Conservation (phyloP, 148 eudicot genomes). For the Cornus suecica region DNA sequence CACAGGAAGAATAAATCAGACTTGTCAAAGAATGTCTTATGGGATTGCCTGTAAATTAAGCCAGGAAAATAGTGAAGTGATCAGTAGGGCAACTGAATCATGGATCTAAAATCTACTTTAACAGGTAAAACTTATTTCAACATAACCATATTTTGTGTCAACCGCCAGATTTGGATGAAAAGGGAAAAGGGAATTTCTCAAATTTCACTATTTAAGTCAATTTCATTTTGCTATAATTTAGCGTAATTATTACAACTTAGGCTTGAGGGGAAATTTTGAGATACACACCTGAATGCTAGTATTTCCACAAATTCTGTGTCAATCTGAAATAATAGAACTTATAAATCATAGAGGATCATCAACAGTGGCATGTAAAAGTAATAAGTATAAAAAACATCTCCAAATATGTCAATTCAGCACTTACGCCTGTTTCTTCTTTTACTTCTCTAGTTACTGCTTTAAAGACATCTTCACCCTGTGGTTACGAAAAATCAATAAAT, state of each 20-base stretch:
- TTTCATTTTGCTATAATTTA: not conserved
- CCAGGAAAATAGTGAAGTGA: not conserved
- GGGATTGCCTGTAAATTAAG: constrained; percentile 57
- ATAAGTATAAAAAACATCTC: not conserved
- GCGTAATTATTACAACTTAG: not conserved
- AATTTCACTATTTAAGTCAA: not conserved
- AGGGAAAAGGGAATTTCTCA: not conserved
- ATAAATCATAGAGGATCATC: constrained; percentile 4
- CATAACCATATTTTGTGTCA: not conserved
- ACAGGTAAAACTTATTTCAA: not conserved
- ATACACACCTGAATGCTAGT: constrained; percentile 60
- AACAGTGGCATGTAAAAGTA: not conserved
- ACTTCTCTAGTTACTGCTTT: constrained; percentile 74
- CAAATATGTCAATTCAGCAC: constrained; percentile 10
- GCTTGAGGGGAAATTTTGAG: not conserved
- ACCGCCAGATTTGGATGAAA: not conserved
- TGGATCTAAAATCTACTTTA: not conserved
- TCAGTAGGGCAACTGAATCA: not conserved
- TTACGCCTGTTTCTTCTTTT: constrained; percentile 91
- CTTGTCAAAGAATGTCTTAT: constrained; percentile 66
- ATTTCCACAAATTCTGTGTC: constrained; percentile 70
- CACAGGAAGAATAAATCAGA: constrained; percentile 79
- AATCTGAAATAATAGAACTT: constrained; percentile 41
- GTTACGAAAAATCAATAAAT: constrained; percentile 15
- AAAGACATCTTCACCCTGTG: constrained; percentile 79